Evolutionary conservation across 768 basidiomycete genomes (phyloP), one percentile per base, ranked within the genome.

Genomic region (Russula dissimulans): DNA sequence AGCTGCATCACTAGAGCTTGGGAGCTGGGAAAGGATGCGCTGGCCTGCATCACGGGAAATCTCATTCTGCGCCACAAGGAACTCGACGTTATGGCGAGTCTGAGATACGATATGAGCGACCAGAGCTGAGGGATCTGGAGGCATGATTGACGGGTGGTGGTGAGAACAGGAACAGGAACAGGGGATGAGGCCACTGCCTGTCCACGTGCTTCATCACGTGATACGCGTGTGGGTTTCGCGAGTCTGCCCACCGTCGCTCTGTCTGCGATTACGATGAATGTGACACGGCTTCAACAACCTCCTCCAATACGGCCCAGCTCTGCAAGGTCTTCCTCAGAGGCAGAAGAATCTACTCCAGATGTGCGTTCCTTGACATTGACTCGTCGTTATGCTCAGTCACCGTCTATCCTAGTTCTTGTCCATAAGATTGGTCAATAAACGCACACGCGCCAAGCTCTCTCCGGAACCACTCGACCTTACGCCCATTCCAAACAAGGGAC

Each of bases 391-490:
- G 18, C 18, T 56, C 10, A 47, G 4, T n/a, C 15, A 26, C 26
- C n/a, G 8, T 32, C 4, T 17, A 32, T 56, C 12, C 10, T 57
- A 78, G 77, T 77, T 77, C 57, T 69, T 77, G 31, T 69, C 71
- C 4, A 67, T 77, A 17, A 57, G 58, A 36, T 71, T 77, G 10
- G 59, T 81, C 26, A 80, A 81, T 66, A 90, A 87, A 68, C 81
- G 83, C 52, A 73, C 81, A 39, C 85, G 89, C 63, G 75, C 87
- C 45, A 76, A 78, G 51, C 69, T 91, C 8, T 91, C 89, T 14
- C 72, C 77, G 1, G 67, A 78, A 17, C 73, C 78, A 1, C 70
- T 85, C 32, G 72, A 77, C 63, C 72, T 79, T 22, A 67, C 78
- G 17, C 52, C 71, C 0, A 64, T 77, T 45, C 73, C 75, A 2